phyloP scores from a whole-genome alignment of 139 green algal species.

The Picochlorum sp. region DNA sequence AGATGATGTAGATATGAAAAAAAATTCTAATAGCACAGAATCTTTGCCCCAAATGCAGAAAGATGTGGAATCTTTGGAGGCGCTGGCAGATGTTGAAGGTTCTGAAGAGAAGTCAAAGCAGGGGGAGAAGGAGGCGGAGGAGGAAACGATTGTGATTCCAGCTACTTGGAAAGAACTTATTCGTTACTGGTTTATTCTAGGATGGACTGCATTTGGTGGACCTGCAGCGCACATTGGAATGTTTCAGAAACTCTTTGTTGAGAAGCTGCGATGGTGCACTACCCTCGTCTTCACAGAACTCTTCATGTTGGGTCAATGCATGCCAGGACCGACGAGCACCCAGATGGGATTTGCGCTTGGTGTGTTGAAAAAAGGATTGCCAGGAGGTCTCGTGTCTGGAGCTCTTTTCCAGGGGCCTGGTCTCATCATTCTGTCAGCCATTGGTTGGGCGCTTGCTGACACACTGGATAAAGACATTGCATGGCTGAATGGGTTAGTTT shows the following conservation, averaged over 20 bases:
- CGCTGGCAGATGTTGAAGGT: background rate
- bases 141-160: background rate
- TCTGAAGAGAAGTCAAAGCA: background rate
- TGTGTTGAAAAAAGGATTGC: constrained; percentile 63
- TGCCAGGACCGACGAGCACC: constrained; percentile 85
- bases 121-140: background rate
- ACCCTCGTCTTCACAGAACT: constrained; percentile 76
- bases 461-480: constrained; percentile 34
- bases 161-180: constrained; percentile 16
- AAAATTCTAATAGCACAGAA: too few relatives aligned
- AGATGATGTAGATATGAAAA: too few relatives aligned
- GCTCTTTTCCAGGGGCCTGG: constrained; percentile 88
- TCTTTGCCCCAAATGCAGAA: too few relatives aligned
- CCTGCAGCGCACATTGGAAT: constrained; percentile 66
- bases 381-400: constrained; percentile 57
- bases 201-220: constrained; percentile 73
- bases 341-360: constrained; percentile 35
- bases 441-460: constrained; percentile 59
- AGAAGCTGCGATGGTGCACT: constrained; percentile 69
- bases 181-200: constrained; percentile 41
- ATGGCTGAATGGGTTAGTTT: constrained; percentile 43
- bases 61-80: too few relatives aligned
- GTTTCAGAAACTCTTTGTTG: constrained; percentile 54
- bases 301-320: constrained; percentile 75
- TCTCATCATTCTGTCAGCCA: constrained; percentile 65